Evolutionary conservation across 192 early-diverging fungal species (phyloP).

Genomic region (Umbelopsis vinacea): DNA sequence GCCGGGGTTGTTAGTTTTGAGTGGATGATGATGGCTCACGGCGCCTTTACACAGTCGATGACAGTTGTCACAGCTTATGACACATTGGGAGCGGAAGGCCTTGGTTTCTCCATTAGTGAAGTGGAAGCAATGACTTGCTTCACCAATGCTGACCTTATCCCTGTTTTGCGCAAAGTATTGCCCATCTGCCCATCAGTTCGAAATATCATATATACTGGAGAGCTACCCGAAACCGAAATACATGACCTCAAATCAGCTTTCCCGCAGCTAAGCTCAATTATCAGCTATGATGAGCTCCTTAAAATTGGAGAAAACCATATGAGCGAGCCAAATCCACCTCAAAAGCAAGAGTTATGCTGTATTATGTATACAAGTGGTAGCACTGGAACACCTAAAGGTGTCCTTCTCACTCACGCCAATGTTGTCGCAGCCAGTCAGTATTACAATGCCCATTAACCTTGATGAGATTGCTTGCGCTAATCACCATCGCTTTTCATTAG

Average conservation of each 20-base stretch:
- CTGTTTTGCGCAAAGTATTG: constrained; percentile 61
- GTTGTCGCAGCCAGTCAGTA: constrained; percentile 60
- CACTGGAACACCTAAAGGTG: constrained; percentile 82
- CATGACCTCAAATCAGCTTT: constrained; percentile 46
- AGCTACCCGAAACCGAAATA: constrained; percentile 50
- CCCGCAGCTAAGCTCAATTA: constrained; percentile 47
- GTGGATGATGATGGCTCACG: constrained; percentile 40
- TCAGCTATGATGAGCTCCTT: constrained; percentile 71
- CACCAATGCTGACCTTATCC: constrained; percentile 74
- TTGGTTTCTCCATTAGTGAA: constrained; percentile 80
- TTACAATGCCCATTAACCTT: background rate
- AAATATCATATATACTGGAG: constrained; percentile 71
- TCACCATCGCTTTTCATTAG: constrained; percentile 29
- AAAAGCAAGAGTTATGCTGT: constrained; percentile 45
- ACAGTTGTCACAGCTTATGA: constrained; percentile 85
- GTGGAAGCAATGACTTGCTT: constrained; percentile 68
- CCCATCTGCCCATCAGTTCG: constrained; percentile 59
- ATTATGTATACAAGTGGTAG: constrained; percentile 81
- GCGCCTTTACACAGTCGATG: constrained; percentile 67
- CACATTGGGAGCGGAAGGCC: constrained; percentile 83
- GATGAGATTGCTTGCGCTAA: background rate
- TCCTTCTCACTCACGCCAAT: constrained; percentile 67
- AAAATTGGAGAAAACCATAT: constrained; percentile 66
- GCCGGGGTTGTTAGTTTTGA: constrained; percentile 17
- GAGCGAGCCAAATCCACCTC: constrained; percentile 34